Evolutionary conservation across 768 basidiomycete genomes (phyloP), one percentile per base, ranked within the genome.

Genomic region (Cystobasidium ongulense): DNA sequence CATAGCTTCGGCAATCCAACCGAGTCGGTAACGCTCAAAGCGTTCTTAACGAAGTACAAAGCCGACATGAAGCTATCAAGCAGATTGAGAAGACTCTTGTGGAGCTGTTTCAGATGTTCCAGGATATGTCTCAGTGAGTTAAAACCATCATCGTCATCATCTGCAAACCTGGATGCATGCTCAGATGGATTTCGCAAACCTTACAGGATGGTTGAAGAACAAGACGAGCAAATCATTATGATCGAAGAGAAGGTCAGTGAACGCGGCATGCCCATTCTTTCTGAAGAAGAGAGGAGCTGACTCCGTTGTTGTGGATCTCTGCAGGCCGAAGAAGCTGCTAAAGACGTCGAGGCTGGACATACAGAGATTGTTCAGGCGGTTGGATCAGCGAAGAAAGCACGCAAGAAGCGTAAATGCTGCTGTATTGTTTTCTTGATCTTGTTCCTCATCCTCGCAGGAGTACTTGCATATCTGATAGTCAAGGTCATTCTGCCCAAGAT

Each of bases 401-500:
- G 94, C 75, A 91, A 89, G 82, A 96, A 95, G 85, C 88, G 92
- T 78, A 96, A 93, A 92, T 94, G 95, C 80, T 97, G 94, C 83
- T 95, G 95, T 85, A 80, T 87, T 57, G 74, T 77, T 82, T 87
- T 92, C 74, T 79, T 82, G 71, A 78, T 93, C 31, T 74, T 87
- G 71, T 79, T 91, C 73, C 78, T 92, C 67, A 83, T 89, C 73
- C 86, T 88, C 76, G 85, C 90, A 61, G 83, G 87, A 54, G 88
- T 85, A 54, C 84, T 89, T 64, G 83, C 90, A 35, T 83, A 86
- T 31, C 87, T 85, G 36, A 84, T 88, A 31, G 81, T 86, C 25
- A 84, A 63, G 29, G 18, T 33, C 18, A 41, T 73, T 33, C 21
- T 67, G 35, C 77, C 59, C 59, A 76, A 59, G 61, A 65, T 62